These are phyloP conservation scores for Bryopsis sp. DNA, from an alignment of 139 green algal genomes.

Conservation along the genomic window DNA sequence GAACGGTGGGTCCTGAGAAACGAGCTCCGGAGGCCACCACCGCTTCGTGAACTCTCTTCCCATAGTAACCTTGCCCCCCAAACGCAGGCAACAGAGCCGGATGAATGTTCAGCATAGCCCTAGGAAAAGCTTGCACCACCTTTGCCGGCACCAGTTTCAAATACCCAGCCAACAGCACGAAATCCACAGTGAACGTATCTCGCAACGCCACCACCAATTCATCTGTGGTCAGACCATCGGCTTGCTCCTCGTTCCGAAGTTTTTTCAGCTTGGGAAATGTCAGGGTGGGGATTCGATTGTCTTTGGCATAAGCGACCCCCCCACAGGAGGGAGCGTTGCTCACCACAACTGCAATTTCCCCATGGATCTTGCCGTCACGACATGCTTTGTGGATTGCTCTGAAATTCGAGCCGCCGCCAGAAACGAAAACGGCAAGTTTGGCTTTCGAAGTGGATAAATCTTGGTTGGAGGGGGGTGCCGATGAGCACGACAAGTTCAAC, in stretches of 20 bases:
- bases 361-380: slow-evolving; percentile 55
- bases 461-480: slow-evolving; percentile 18
- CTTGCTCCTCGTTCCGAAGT: slow-evolving; percentile 31
- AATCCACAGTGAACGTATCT: slow-evolving; percentile 42
- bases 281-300: slow-evolving; percentile 61
- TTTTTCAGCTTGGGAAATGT: slow-evolving; percentile 63
- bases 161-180: slow-evolving; percentile 88
- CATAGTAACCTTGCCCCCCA: slow-evolving; percentile 92
- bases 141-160: slow-evolving; percentile 67
- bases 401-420: slow-evolving; percentile 86
- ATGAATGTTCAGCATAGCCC: slow-evolving; percentile 97
- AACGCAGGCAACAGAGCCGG: slow-evolving; percentile 93
- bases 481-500: too few species aligned
- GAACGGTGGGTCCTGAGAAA: slow-evolving; percentile 83
- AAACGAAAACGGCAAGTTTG: slow-evolving; percentile 77
- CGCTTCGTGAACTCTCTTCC: slow-evolving; percentile 77
- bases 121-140: slow-evolving; percentile 63
- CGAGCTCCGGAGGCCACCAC: slow-evolving; percentile 83
- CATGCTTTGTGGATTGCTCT: slow-evolving; percentile 67
- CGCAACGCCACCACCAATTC: slow-evolving; percentile 46
- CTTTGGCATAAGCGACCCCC: slow-evolving; percentile 59
- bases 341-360: slow-evolving; percentile 56
- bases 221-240: slow-evolving; percentile 29
- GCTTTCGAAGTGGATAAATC: not conserved
- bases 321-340: slow-evolving; percentile 70